Conservation (phyloP, 257 asterid genomes). For the Solanum okadae region DNA sequence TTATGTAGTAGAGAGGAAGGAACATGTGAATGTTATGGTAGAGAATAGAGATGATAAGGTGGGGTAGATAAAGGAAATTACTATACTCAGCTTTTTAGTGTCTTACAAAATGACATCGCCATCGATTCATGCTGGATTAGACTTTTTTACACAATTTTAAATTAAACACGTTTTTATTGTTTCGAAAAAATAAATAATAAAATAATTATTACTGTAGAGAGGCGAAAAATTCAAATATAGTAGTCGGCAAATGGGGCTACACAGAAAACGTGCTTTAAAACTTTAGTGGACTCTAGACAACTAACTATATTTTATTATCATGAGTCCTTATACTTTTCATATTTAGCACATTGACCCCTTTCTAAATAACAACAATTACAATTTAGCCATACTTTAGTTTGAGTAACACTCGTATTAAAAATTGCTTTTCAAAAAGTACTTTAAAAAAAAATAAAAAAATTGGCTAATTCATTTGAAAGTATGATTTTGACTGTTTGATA, state of each 20-base stretch:
- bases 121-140: background rate
- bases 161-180: background rate
- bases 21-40: background rate
- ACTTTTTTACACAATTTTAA: background rate
- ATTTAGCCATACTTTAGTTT: background rate
- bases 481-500: background rate
- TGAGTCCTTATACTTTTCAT: background rate
- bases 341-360: background rate
- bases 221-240: background rate
- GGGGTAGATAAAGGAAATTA: background rate
- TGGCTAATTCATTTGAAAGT: background rate
- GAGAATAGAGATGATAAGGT: background rate
- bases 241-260: background rate
- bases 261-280: background rate
- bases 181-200: background rate
- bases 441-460: background rate
- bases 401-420: background rate
- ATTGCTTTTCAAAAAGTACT: background rate
- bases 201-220: background rate
- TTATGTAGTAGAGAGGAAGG: background rate
- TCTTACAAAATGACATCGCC: background rate
- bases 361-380: background rate
- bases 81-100: background rate
- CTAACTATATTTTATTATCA: background rate
- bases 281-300: background rate